Evolutionary conservation across 306 rosid genomes (phyloP).

Genomic region (Quercus glauca): DNA sequence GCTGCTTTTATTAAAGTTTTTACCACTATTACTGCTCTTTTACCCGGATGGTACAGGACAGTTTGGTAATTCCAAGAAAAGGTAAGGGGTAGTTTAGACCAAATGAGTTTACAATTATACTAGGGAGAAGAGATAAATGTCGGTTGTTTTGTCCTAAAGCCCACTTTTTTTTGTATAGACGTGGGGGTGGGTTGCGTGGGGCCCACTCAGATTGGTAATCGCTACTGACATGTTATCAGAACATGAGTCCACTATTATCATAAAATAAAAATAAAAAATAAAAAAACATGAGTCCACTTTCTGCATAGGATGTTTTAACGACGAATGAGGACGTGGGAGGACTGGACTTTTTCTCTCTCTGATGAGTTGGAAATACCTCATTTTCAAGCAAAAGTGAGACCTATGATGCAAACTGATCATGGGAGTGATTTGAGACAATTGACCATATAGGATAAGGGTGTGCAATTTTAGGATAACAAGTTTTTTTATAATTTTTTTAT

Average conservation of each 20-base stretch:
- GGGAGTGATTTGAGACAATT: too few species aligned
- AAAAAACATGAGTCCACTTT: neutral
- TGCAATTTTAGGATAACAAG: too few species aligned
- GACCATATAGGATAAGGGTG: accelerated
- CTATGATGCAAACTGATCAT: too few species aligned
- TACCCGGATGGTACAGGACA: neutral
- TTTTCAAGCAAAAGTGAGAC: too few species aligned
- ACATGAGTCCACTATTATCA: neutral
- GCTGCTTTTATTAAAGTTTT: too few species aligned
- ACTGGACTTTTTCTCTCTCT: too few species aligned
- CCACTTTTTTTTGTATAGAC: neutral
- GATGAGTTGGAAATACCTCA: too few species aligned
- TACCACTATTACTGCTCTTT: too few species aligned
- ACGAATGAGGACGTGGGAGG: neutral
- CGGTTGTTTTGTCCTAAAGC: constrained; percentile 25
- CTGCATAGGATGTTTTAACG: neutral
- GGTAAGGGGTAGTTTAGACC: neutral
- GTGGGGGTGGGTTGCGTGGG: neutral
- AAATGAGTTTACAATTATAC: neutral
- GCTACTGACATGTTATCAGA: neutral
- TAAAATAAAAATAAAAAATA: too few species aligned
- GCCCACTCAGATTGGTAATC: neutral
- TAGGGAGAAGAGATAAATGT: constrained; percentile 5
- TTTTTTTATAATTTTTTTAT: too few species aligned
- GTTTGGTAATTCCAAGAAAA: neutral